Conservation (phyloP, 2,329 filamentous ascomycete species). For the Didymosphaeria variabile region DNA sequence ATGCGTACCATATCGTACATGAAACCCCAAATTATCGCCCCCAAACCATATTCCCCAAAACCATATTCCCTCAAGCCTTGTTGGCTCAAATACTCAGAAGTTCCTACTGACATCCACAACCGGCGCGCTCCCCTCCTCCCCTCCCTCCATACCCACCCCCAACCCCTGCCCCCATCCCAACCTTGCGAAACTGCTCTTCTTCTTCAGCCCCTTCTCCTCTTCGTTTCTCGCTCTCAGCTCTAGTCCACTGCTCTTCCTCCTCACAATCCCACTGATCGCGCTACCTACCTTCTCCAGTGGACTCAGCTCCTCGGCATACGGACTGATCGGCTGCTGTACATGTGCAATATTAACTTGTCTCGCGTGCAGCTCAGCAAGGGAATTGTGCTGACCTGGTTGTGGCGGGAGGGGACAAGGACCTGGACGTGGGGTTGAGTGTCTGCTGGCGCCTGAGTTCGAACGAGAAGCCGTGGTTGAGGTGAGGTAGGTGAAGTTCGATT, state of each 20-base stretch:
- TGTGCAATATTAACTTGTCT: slow-evolving; percentile 1
- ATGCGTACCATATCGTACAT: no score
- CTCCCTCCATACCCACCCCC: not conserved
- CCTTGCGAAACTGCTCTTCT: slow-evolving; percentile 1
- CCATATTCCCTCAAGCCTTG: slow-evolving; percentile 40
- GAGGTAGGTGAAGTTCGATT: not conserved
- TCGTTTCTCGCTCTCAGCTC: not conserved
- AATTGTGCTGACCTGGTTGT: slow-evolving; percentile 12
- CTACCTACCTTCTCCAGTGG: slow-evolving; percentile 2
- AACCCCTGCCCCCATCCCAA: not conserved
- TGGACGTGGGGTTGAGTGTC: not conserved
- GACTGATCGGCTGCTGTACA: slow-evolving; percentile 11
- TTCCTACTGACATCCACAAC: not conserved
- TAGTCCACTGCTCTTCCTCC: slow-evolving; percentile 6
- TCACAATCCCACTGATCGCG: slow-evolving; percentile 4
- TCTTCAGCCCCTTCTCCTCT: not conserved
- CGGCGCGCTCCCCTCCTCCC: not conserved
- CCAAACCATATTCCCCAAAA: no score
- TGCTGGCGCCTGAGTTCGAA: not conserved
- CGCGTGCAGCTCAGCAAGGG: slow-evolving; percentile 10
- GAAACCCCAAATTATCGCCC: slow-evolving; percentile 29
- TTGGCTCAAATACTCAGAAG: slow-evolving; percentile 18
- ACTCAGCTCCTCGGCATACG: slow-evolving; percentile 4
- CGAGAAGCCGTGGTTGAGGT: not conserved
- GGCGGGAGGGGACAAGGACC: not conserved